Conservation (phyloP, 495 filamentous ascomycete species). For the Oleoguttula mirabilis region DNA sequence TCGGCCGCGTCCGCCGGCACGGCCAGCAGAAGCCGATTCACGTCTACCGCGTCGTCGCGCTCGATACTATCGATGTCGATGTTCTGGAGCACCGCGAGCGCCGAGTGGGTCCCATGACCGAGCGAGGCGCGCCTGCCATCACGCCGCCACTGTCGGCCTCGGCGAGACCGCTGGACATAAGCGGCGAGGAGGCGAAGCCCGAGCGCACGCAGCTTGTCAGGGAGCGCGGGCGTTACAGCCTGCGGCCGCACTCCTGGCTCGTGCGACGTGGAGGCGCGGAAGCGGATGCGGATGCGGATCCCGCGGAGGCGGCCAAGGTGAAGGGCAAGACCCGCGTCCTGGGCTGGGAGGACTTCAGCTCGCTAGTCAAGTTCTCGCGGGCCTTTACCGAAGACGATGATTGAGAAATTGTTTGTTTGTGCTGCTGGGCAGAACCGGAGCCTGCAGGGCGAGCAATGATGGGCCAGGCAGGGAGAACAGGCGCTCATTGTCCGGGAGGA, state of each 20-base stretch:
- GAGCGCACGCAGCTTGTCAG: slow-evolving; percentile 22
- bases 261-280: slow-evolving; percentile 1
- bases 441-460: no score
- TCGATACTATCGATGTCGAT: slow-evolving; percentile 58
- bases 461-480: not conserved
- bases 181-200: not conserved
- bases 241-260: slow-evolving; percentile 23
- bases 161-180: not conserved
- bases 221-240: slow-evolving; percentile 13
- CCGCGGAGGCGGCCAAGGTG: slow-evolving; percentile 3
- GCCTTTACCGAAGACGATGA: slow-evolving; percentile 21
- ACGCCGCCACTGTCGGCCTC: not conserved
- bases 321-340: slow-evolving; percentile 10
- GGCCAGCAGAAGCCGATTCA: slow-evolving; percentile 56
- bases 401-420: not conserved
- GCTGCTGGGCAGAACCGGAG: not conserved
- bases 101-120: slow-evolving; percentile 13
- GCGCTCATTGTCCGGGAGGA: no score
- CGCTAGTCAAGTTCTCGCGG: slow-evolving; percentile 21
- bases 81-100: slow-evolving; percentile 39
- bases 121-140: not conserved
- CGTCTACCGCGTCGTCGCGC: slow-evolving; percentile 55
- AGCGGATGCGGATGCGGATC: slow-evolving; percentile 4
- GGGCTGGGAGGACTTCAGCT: slow-evolving; percentile 20
- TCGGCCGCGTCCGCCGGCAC: slow-evolving; percentile 54